phyloP scores from a whole-genome alignment of 148 eudicot genomes.

The Chenopodium quinoa region DNA sequence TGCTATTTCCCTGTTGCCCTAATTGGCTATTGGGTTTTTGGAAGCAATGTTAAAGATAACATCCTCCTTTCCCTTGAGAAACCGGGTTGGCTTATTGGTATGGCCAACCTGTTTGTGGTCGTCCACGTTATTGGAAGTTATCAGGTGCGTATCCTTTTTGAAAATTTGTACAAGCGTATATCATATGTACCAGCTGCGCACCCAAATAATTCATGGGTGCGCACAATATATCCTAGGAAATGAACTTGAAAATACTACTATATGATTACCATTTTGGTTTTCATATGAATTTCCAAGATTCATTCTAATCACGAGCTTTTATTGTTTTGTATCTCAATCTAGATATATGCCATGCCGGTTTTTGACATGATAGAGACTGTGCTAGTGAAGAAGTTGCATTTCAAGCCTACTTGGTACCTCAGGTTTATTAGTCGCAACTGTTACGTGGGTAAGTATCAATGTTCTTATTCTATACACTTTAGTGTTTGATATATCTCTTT shows the following conservation, averaged over 20 bases:
- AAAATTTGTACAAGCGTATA: too few relatives aligned
- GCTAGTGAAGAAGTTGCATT: constrained; percentile 37
- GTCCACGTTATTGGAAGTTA: constrained; percentile 41
- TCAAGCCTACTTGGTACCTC: constrained; percentile 28
- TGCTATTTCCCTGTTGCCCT: constrained; percentile 43
- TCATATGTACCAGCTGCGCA: too few relatives aligned
- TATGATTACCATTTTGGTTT: background rate
- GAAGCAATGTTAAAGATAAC: constrained; percentile 24
- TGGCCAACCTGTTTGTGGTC: constrained; percentile 38
- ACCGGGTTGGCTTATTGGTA: constrained; percentile 33
- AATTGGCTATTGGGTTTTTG: constrained; percentile 30
- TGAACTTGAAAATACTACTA: background rate
- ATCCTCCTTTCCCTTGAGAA: constrained; percentile 28
- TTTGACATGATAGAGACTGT: constrained; percentile 41
- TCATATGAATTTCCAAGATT: background rate
- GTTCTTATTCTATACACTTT: background rate
- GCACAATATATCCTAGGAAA: background rate
- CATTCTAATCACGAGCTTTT: too few relatives aligned
- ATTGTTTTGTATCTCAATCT: background rate
- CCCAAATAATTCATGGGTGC: background rate
- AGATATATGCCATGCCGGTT: constrained; percentile 42
- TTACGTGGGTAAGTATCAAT: constrained; percentile 33
- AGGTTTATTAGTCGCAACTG: constrained; percentile 35
- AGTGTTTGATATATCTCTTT: background rate
- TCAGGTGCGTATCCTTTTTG: constrained; percentile 19